phyloP scores from a whole-genome alignment of 306 rosid genomes.

The Rosa rugosa region DNA sequence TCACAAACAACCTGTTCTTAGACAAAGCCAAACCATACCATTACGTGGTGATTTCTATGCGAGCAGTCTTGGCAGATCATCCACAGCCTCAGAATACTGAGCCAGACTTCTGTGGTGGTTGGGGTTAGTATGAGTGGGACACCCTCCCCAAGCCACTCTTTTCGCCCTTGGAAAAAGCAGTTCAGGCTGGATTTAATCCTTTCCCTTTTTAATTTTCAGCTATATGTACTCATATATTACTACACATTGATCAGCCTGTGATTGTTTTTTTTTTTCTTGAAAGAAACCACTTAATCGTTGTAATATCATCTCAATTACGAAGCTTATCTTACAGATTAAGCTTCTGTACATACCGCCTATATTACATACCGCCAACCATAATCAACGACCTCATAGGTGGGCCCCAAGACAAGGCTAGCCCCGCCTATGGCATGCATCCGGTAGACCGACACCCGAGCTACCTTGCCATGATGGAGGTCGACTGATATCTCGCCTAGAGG shows the following conservation, averaged over 20 bases:
- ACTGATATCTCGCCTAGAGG: too few relatives aligned
- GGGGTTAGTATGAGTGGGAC: constrained; percentile 74
- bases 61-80: constrained; percentile 34
- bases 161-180: constrained; percentile 57
- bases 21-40: constrained; percentile 46
- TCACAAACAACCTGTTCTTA: constrained; percentile 44
- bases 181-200: constrained; percentile 53
- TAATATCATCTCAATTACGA: too few relatives aligned
- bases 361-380: too few relatives aligned
- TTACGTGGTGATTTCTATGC: constrained; percentile 52
- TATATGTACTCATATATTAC: neutral
- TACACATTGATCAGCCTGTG: neutral
- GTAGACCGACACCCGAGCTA: too few relatives aligned
- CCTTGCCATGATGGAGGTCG: too few relatives aligned
- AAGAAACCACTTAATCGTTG: too few relatives aligned
- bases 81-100: constrained; percentile 54
- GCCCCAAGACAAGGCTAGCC: too few relatives aligned
- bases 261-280: too few relatives aligned
- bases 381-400: too few relatives aligned
- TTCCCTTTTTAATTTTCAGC: constrained; percentile 25
- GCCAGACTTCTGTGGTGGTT: constrained; percentile 71
- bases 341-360: too few relatives aligned
- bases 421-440: too few relatives aligned
- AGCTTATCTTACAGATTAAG: too few relatives aligned
- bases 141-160: constrained; percentile 63